Conservation (phyloP, 164 flowering plant species). For the Dillenia turbinata region DNA sequence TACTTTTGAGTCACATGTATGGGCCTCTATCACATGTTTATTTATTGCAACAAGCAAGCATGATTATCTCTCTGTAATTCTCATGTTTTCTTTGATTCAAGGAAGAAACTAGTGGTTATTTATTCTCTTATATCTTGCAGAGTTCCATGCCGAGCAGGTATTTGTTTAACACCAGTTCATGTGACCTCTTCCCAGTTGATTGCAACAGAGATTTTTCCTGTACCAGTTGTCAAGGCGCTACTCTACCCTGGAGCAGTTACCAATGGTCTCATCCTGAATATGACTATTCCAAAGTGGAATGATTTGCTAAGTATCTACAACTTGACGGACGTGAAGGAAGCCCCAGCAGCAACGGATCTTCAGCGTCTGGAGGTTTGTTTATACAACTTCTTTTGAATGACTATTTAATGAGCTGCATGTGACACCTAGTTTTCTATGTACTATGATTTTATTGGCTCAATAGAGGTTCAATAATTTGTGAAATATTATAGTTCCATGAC, state of each 20-base stretch:
- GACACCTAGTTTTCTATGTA: neutral
- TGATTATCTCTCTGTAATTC: too few species aligned
- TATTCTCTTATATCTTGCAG: slow-evolving; percentile 27
- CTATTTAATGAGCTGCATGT: neutral
- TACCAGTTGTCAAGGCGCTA: slow-evolving; percentile 58
- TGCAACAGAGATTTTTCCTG: slow-evolving; percentile 77
- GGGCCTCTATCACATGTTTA: too few species aligned
- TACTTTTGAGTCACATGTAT: too few species aligned
- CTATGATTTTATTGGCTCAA: neutral
- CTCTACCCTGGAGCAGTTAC: slow-evolving; percentile 76
- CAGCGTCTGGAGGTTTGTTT: slow-evolving; percentile 82
- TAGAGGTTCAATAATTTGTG: too few species aligned
- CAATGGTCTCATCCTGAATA: slow-evolving; percentile 44
- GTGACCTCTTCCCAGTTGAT: slow-evolving; percentile 82
- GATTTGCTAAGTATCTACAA: slow-evolving; percentile 60
- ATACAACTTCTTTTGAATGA: slow-evolving; percentile 1
- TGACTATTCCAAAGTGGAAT: slow-evolving; percentile 74
- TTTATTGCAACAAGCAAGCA: too few species aligned
- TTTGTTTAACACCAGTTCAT: slow-evolving; percentile 67
- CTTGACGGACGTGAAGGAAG: slow-evolving; percentile 65
- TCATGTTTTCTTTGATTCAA: too few species aligned
- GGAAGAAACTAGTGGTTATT: too few species aligned
- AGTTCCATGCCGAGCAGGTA: slow-evolving; percentile 77
- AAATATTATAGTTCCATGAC: too few species aligned
- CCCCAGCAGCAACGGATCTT: slow-evolving; percentile 67